These are phyloP conservation scores for Alternaria angustiovoidea DNA, from an alignment of 2,329 filamentous ascomycete genomes.

Conservation along the genomic window DNA sequence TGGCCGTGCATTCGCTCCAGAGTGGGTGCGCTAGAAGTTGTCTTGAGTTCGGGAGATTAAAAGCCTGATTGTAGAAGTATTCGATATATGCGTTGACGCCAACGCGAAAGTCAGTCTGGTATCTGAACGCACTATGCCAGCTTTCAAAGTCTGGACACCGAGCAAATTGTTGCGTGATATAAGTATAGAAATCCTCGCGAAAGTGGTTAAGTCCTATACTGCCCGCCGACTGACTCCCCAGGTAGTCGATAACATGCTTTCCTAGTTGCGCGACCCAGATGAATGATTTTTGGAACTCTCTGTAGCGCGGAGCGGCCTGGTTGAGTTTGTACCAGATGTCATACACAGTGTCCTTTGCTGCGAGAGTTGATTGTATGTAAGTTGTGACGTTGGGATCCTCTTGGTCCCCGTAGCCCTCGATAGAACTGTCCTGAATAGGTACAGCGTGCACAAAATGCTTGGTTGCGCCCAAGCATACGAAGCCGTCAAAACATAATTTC, in stretches of 20 bases:
- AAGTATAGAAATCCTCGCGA: no score
- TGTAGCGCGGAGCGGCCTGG: no score
- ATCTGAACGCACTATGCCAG: conserved; percentile 62
- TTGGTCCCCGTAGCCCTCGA: conserved; percentile 70
- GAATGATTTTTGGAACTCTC: no score
- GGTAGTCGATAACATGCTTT: conserved; percentile 76
- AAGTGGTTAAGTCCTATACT: conserved; percentile 65
- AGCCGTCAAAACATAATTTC: conserved; percentile 37
- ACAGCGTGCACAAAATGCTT: conserved; percentile 64
- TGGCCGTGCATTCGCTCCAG: conserved; percentile 60
- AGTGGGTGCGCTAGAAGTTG: conserved; percentile 54
- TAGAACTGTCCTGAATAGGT: conserved; percentile 65
- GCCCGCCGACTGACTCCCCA: conserved; percentile 47
- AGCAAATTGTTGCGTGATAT: conserved; percentile 57
- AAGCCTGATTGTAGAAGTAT: conserved; percentile 72
- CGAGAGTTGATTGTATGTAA: conserved; percentile 67
- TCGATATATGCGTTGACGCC: conserved; percentile 66
- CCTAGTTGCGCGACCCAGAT: conserved; percentile 74
- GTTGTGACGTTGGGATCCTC: conserved; percentile 61
- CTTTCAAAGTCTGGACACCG: conserved; percentile 53
- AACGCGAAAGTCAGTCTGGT: conserved; percentile 67
- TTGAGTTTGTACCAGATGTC: conserved; percentile 71
- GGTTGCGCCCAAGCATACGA: conserved; percentile 56
- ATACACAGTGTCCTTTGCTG: conserved; percentile 26
- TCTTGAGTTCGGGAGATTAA: conserved; percentile 56